Base-by-base conservation (phyloP, 768 basidiomycete species). In the Trametes maxima region DNA sequence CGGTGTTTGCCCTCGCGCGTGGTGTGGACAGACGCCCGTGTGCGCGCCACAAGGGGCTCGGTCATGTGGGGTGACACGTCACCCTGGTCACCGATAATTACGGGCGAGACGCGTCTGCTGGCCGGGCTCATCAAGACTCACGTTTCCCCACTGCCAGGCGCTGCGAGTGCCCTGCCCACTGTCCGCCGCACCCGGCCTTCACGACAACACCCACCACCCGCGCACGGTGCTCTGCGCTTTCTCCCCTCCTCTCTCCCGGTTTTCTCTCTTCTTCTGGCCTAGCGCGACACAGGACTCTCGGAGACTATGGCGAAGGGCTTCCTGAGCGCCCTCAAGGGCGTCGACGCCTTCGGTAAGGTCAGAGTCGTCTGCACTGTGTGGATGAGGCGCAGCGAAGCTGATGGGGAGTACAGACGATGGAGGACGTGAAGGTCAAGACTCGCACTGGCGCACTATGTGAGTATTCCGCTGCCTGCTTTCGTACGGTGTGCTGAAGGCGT, bases 301-400 rank as follows among this genome's bases (percentile, higher is more conserved):
- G 63, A 33, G 55, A 64, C 42, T 61, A 67, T 66, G 69, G 89
- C 90, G 67, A 93, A 88, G 76, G 87, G 89, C 65, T 76, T 92
- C 67, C 81, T 93, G 70, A 82, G 81, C 50, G 82, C 80, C 67
- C 82, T 98, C 69, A 94, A 92, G 74, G 93, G 94, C 72, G 83
- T 98, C 55, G 97, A 99, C 80, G 97, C 97, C 76, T 99, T 99
- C 82, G 97, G 97, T 64, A 99, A 98, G 89, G 96, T 96, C 70
- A 67, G 81, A 67, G 57, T 14, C 37, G 19, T 54, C 39, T n/a
- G 28, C 13, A n/a, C 37, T 21, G 6, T 17, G 58, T 24, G 17
- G 17, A 19, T 19, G 13, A 11, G 13, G 28, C 5, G 19, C 6
- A 1, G 21, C 11, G 28, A 48, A 46, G 48, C 35, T 54, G 54